Conservation (phyloP, 129 eudicot genomes). For the Ambrosia artemisiifolia region DNA sequence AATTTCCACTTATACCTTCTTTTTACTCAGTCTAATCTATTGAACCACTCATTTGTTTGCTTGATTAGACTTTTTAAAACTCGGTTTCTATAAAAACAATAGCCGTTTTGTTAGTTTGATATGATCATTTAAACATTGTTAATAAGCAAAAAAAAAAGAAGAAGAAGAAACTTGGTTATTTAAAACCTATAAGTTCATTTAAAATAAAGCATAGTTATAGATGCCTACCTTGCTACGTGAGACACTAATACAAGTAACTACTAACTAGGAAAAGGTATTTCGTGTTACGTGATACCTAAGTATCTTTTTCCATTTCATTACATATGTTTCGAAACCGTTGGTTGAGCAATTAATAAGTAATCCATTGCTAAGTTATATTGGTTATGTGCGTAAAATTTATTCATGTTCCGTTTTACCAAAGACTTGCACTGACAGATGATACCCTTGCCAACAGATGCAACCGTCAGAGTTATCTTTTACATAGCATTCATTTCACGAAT, state of each 20-base stretch:
- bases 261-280: background rate
- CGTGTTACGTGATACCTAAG: slow-evolving; percentile 18
- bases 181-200: background rate
- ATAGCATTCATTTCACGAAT: too few species aligned
- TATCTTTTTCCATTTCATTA: background rate
- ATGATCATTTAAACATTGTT: background rate
- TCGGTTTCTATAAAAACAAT: background rate
- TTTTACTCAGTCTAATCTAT: too few species aligned
- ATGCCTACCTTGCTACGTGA: slow-evolving; percentile 27
- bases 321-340: background rate
- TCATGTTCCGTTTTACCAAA: too few species aligned
- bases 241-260: slow-evolving; percentile 23
- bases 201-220: background rate
- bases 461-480: too few species aligned
- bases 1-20: too few species aligned
- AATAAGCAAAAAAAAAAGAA: background rate
- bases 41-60: too few species aligned
- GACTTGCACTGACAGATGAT: too few species aligned
- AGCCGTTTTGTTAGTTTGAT: background rate
- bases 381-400: too few species aligned
- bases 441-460: too few species aligned
- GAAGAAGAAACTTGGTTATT: background rate
- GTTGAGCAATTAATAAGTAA: too few species aligned
- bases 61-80: background rate
- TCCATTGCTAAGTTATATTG: too few species aligned